Base-by-base conservation (phyloP, 257 asterid species). In the Scutellaria minor region DNA sequence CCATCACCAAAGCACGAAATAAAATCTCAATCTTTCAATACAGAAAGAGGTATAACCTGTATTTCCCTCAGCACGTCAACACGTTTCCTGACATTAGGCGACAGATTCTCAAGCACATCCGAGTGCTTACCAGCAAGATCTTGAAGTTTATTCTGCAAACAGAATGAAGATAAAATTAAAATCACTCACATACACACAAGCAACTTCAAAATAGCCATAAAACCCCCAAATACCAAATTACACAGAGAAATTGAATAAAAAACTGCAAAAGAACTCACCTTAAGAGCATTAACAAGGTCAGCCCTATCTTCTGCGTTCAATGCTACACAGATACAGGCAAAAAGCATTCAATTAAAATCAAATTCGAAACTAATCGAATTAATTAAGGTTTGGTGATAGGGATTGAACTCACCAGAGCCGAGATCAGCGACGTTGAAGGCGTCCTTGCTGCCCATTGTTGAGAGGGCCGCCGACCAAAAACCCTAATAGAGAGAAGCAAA, bases 201-300 rank as follows among this genome's bases (percentile, higher is more conserved):
- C 50, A 20, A 1, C 14, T 6, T 45, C 35, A n/a, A 50, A 44
- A 7, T 13, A 54, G 3, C 18, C 18, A 18, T 18, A 18, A 18
- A 18, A 18, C 18, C 18, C 18, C 18, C 18, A 18, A 24, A 24
- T 24, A 24, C 24, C 10, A 51, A 57, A n/a, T 20, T 24, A 44
- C 7, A 18, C 48, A 44, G 15, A 27, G 3, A 47, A 6, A 4
- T n/a, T 45, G 35, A 11, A 9, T 2, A 39, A 6, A 12, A 2
- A 48, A 22, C 5, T 46, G 35, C 9, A 67, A 62, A 31, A 0
- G 20, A 73, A 72, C 87, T 46, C 41, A 89, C 97, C 84, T 91
- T 89, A 22, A 91, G 88, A 41, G 87, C 95, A 80, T 82, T 86
- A 53, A 89, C 96, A 53, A 91, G 85, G 84, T 83, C 95, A 27